Base-by-base conservation (phyloP, 192 early-diverging fungal species). In the Podila epicladia region DNA sequence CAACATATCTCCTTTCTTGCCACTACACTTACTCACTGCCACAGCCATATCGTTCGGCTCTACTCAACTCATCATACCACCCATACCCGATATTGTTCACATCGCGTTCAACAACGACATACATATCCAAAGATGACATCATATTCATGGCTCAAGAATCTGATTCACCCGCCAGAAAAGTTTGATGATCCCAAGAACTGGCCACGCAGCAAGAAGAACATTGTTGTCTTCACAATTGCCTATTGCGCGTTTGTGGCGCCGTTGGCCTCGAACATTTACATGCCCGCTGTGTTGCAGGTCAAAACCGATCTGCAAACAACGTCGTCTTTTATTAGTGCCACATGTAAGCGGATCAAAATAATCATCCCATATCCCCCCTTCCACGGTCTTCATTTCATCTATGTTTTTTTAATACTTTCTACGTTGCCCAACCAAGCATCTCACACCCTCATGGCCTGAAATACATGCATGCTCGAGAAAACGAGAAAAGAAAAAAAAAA, bases 171-270 rank as follows among this genome's bases (percentile, higher is more conserved):
- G 4, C 13, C 62, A 19, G 50, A 65, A 59, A 53, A 58, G 71
- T 73, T 71, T 31, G 69, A 84, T 53, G 83, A 84, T 62, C 83
- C 83, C 11, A 71, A 74, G 61, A 64, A 79, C 62, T 84, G 83
- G 83, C 58, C 83, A 28, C 33, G 66, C 19, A n/a, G 41, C 8
- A 74, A 75, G 61, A 84, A 84, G 48, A 68, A 66, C n/a, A 72
- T 33, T 22, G 71, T 84, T 8, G 71, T 84, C 4, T 35, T 68
- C 19, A 53, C 70, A 2, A 74, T 84, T n/a, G 72, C 75, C 17
- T 74, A 79, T n/a, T 74, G 75, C 28, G 83, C 72, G 26, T 79
- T 79, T 50, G 64, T 79, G 15, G 71, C 72, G 8, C 83, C 75
- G 0, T 55, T 84, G 29, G 72, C 72, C 26, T 74, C 71, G 28